Evolutionary conservation across 257 asterid genomes (phyloP).

Genomic region (Petrea volubilis): DNA sequence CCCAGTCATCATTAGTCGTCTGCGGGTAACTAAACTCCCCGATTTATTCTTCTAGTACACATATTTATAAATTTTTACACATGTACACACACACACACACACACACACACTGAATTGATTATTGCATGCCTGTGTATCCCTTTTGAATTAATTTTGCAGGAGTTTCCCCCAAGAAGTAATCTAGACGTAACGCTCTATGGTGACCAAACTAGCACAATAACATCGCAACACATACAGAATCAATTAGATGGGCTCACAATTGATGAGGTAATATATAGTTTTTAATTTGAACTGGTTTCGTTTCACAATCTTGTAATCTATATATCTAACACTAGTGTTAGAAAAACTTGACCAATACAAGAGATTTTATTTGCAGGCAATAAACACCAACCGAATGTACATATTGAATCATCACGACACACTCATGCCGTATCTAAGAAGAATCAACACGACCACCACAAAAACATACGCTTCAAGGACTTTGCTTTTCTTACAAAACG

Average conservation of each 20-base stretch:
- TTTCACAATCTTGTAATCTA: not conserved
- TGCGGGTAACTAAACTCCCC: constrained; percentile 32
- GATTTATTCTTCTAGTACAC: not conserved
- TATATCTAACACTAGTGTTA: not conserved
- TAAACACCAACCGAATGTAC: constrained; percentile 34
- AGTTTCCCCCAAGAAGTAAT: constrained; percentile 55
- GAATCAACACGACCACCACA: constrained; percentile 51
- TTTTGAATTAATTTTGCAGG: constrained; percentile 39
- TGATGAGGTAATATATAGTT: constrained; percentile 34
- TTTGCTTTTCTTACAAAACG: constrained; percentile 43
- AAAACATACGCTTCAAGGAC: constrained; percentile 57
- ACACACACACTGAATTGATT: too few relatives aligned
- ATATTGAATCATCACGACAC: constrained; percentile 63
- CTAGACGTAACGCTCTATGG: constrained; percentile 51
- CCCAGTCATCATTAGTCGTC: constrained; percentile 54
- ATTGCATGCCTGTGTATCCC: too few relatives aligned
- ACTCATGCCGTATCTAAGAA: constrained; percentile 51
- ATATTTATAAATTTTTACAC: too few relatives aligned
- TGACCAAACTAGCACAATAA: constrained; percentile 42
- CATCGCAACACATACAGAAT: constrained; percentile 37
- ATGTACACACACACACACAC: too few relatives aligned
- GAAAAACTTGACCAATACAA: not conserved
- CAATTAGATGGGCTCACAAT: constrained; percentile 44
- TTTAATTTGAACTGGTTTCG: not conserved
- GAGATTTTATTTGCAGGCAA: constrained; percentile 33